Base-by-base conservation (phyloP, 805 yeast genomes). In the Candida tammaniensis region DNA sequence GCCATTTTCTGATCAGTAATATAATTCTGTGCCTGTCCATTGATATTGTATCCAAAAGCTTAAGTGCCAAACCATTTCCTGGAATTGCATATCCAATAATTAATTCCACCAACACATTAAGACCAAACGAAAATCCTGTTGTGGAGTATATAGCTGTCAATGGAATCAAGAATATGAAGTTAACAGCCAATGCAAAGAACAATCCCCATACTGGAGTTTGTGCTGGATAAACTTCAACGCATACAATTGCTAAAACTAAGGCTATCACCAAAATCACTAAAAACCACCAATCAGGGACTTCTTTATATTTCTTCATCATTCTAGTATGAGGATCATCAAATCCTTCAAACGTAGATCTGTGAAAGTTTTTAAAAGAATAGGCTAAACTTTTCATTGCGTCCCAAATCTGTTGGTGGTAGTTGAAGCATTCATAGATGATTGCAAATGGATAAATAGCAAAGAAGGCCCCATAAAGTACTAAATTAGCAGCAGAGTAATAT, bases 131-230 rank as follows among this genome's bases (percentile, higher is more conserved):
- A 35, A 59, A 61, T 28, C 78, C 77, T 4, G 81, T 74, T 17
- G 66, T 64, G 5, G 79, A 62, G 24, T 56, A 61, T 36, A 78
- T 50, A 4, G 72, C 56, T n/a, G 72, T 61, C 24, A 76, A 52
- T 27, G 82, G 81, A 25, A 77, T 59, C 43, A 76, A 58, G 41
- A 77, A 75, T 4, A 70, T 55, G 27, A 70, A 55, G 42, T 74
- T 76, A 26, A 78, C 57, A 16, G 64, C 78, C 24, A 76, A 46
- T 4, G 74, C 67, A 42, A 78, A 67, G 57, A 77, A 70, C 25
- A 78, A 59, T 17, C 75, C 71, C 82, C 83, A 78, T 16, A 76
- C 74, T 13, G 82, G 82, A 4, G 82, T 74, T 31, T 74, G 58
- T 2, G 57, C 61, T 3, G 68, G 68, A 27, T 55, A 62, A 9